Evolutionary conservation across 1,284 basidiomycete species (phyloP).

Genomic region (Ceratobasidium sp.): DNA sequence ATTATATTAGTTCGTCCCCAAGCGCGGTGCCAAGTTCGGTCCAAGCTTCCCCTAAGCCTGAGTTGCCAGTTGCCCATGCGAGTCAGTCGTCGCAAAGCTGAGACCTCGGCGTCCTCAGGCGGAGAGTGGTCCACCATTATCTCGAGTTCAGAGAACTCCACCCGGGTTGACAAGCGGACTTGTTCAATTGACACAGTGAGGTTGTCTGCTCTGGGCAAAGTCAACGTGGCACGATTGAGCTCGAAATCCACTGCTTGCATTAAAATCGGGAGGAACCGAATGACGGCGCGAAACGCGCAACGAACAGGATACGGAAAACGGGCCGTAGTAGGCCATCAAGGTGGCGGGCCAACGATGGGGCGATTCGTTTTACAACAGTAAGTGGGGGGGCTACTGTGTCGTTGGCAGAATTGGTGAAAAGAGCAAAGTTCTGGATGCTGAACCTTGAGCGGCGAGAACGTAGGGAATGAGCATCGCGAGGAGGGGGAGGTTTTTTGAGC

Average conservation of each 20-base stretch:
- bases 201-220: conserved; percentile 58
- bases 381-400: conserved; percentile 37
- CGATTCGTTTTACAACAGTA: conserved; percentile 32
- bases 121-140: conserved; percentile 34
- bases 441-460: conserved; percentile 36
- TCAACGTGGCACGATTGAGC: conserved; percentile 60
- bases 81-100: conserved; percentile 26
- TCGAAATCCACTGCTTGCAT: conserved; percentile 71
- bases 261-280: conserved; percentile 67
- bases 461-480: background rate
- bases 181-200: conserved; percentile 58
- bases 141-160: conserved; percentile 61
- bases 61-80: conserved; percentile 64
- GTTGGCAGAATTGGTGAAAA: conserved; percentile 32
- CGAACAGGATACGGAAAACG: conserved; percentile 60
- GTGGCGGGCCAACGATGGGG: conserved; percentile 37
- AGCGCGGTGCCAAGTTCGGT: conserved; percentile 68
- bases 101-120: conserved; percentile 35
- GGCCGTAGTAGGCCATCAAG: conserved; percentile 59
- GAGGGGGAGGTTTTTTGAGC: background rate
- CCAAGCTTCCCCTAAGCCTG: conserved; percentile 63
- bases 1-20: conserved; percentile 66
- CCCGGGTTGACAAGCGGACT: conserved; percentile 60
- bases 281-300: conserved; percentile 58
- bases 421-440: conserved; percentile 35